A percentile compares a stretch with the other conserved stretches of the same genome.
Conservation (phyloP, 108 stramenopile species). For the Nannochloropsis oceanica region DNA sequence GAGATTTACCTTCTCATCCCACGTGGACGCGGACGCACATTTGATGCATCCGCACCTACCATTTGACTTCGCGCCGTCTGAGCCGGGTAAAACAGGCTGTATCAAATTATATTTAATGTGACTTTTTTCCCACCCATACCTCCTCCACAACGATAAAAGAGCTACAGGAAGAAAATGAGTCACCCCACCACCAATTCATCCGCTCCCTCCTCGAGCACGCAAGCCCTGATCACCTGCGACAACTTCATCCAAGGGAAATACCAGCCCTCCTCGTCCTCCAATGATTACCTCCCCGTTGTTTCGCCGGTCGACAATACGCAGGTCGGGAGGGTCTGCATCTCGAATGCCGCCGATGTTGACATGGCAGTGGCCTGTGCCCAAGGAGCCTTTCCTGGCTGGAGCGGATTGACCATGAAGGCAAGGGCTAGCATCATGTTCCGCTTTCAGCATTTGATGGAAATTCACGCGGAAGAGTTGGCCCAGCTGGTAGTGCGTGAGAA, state of each 20-base stretch:
- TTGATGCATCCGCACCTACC: no score
- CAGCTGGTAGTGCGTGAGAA: constrained; percentile 73
- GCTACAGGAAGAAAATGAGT: no score
- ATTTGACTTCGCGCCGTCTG: no score
- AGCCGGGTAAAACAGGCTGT: no score
- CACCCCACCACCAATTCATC: no score
- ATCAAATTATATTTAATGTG: no score
- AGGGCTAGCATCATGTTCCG: constrained; percentile 80
- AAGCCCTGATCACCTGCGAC: constrained; percentile 9
- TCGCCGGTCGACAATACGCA: constrained; percentile 33
- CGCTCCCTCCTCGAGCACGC: no score
- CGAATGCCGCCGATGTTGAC: constrained; percentile 47
- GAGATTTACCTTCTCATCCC: no score
- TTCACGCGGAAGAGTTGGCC: constrained; percentile 65
- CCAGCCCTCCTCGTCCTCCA: constrained; percentile 4
- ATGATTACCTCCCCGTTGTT: constrained; percentile 10
- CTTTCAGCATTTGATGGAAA: constrained; percentile 62
- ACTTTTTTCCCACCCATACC: no score
- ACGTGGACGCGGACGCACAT: no score
- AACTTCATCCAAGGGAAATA: constrained; percentile 31
- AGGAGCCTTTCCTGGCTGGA: constrained; percentile 60
- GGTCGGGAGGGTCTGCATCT: constrained; percentile 6
- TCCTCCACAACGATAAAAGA: no score
- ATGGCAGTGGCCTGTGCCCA: constrained; percentile 55
- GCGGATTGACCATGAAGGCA: constrained; percentile 21